These are phyloP conservation scores for Nannochloropsis oceanica DNA, from an alignment of 108 stramenopile genomes.

Conservation along the genomic window DNA sequence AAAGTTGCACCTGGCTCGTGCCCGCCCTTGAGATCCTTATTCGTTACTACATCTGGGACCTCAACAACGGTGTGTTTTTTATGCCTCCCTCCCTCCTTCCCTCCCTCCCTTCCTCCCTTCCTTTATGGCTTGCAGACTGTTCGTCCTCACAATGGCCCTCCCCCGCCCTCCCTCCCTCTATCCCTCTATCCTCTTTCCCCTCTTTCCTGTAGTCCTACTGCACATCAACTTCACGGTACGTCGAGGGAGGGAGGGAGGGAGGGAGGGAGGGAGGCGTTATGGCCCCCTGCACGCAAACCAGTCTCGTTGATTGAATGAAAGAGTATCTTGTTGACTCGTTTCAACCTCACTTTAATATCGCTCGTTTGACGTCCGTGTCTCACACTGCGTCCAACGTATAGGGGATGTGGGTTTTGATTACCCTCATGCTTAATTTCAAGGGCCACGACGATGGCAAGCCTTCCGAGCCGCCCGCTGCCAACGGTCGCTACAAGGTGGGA, in stretches of 20 bases:
- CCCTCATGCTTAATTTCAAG: background rate
- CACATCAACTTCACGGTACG: background rate
- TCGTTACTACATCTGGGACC: background rate
- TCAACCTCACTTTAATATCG: too few species aligned
- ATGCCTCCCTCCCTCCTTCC: background rate
- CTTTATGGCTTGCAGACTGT: background rate
- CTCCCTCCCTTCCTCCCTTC: background rate
- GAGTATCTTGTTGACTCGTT: too few species aligned
- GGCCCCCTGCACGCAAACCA: too few species aligned
- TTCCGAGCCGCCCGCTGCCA: background rate
- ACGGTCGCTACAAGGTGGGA: background rate
- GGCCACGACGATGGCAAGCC: background rate
- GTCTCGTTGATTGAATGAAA: too few species aligned
- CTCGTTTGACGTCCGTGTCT: too few species aligned
- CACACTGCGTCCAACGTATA: background rate
- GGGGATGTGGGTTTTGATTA: background rate
- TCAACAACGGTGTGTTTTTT: background rate
- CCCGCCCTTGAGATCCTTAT: background rate
- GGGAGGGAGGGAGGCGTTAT: too few species aligned
- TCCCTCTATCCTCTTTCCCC: background rate
- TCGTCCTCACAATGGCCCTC: background rate
- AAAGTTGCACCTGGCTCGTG: background rate
- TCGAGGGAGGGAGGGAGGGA: too few species aligned
- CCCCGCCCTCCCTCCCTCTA: background rate
- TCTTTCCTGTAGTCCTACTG: background rate